Conservation (phyloP, 148 eudicot genomes). For the Camellia japonica region DNA sequence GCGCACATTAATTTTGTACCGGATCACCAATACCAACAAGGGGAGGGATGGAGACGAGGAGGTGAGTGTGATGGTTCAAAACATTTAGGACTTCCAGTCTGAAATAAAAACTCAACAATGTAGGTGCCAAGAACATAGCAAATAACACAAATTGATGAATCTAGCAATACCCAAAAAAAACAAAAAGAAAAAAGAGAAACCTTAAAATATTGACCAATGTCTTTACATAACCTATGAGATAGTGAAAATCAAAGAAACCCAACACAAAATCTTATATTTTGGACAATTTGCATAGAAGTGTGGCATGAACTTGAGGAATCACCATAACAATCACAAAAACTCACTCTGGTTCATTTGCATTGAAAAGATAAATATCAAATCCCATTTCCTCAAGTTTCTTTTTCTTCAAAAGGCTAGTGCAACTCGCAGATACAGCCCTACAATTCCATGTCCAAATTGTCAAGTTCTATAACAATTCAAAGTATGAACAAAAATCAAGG, state of each 20-base stretch:
- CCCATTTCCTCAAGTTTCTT: conserved; percentile 68
- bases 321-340: conserved; percentile 21
- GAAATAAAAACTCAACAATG: conserved; percentile 23
- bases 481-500: neutral
- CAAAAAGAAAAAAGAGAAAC: neutral
- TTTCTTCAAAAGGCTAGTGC: conserved; percentile 64
- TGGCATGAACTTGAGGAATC: conserved; percentile 3
- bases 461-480: neutral
- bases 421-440: conserved; percentile 77
- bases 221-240: neutral
- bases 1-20: conserved; percentile 36
- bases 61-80: conserved; percentile 59
- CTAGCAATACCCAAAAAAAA: neutral
- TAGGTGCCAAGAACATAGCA: neutral
- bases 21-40: conserved; percentile 63
- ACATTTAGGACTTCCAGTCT: conserved; percentile 58
- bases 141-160: neutral
- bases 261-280: neutral
- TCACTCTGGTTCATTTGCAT: conserved; percentile 76
- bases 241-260: neutral
- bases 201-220: neutral
- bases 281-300: neutral
- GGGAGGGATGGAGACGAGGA: conserved; percentile 76
- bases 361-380: conserved; percentile 53
- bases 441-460: neutral